Base-by-base conservation (phyloP, 768 basidiomycete species). In the Calocybe gangraenosa region DNA sequence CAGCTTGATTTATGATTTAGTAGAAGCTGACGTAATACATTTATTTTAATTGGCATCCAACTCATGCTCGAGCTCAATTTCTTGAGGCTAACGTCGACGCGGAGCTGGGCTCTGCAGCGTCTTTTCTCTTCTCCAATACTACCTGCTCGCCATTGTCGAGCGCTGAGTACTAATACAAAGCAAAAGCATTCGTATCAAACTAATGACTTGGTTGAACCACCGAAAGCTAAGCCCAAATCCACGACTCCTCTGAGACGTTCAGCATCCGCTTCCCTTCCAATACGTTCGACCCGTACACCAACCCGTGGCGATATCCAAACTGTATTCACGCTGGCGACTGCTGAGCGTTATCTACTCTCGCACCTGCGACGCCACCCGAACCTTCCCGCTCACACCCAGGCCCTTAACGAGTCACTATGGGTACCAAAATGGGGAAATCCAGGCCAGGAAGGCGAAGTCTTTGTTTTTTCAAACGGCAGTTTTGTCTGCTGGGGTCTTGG, bases 401-500 rank as follows among this genome's bases (percentile, higher is more conserved):
- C 74, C 18, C 70, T 87, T 34, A 84, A 91, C 44, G 89, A 90
- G 41, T 74, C 84, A 7, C 85, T 81, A 76, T 91, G 87, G 86
- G 69, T 90, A 18, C 84, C 87, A 25, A 74, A 71, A 47, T 89
- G 85, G 81, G 77, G 76, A 0, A 59, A 67, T 17, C 60, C 69
- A 18, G 79, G 71, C 15, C 66, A 67, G 46, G 73, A 81, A 44
- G 92, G 92, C 13, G 93, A 96, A 61, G 69, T 92, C 9, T 95
- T 94, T 61, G 75, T 96, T 10, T 96, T 96, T 60, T 74, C 77
- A 15, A 92, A 90, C 52, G 92, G 92, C 2, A 88, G 81, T 53
- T 84, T 92, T 47, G 93, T 96, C 5, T 91, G 83, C 54, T 96
- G 92, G 92, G 92, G 91, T 4, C 64, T 93, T 43, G 77, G 72